Evolutionary conservation across 2,329 filamentous ascomycete species (phyloP), one percentile per base, ranked within the genome.

Genomic region (Clathrospora elynae): DNA sequence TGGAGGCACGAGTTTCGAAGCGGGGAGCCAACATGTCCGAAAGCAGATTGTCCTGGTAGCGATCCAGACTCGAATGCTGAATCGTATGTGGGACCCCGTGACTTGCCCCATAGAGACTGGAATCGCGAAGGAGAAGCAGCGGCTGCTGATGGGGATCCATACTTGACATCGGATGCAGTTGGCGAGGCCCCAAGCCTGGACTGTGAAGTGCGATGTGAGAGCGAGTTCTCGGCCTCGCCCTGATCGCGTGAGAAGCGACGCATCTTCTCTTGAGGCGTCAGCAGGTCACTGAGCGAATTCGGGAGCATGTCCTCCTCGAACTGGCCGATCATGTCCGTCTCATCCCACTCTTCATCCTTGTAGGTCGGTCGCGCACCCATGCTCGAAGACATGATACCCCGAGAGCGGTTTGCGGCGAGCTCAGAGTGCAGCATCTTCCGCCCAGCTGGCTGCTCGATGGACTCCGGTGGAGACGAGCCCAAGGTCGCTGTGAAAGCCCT

Each of bases 301-400:
- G 92, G 93, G 7, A 97, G 78, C 60, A 93, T 88, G 61, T 95
- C 90, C 62, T 95, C 91, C 67, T 95, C 89, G 59, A 93, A 92
- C 19, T 86, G 81, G 61, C 95, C 93, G 42, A 78, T 75, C 49
- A 74, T 70, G 25, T 64, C 62, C 13, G 60, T 38, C 12, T 66
- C 62, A 26, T 66, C 62, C 76, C 81, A 83, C 36, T 84, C 81
- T 53, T 83, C 80, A 6, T 73, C 69, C 42, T 66, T 62, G 42
- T 67, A 66, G 1, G 74, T 72, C 3, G 66, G 57, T 9, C 65
- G 46, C 67, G 79, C 64, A 70, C 83, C 66, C 8, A 85, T 73
- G 62, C 82, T 85, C 4, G 81, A 78, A 12, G 83, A 85, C 46
- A 84, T 71, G 64, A 84, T 76, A 32, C 78, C 77, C 40, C 78